Percentiles rank a stretch among this genome's conserved stretches.
Conservation (phyloP, 768 basidiomycete genomes). For the Lanmaoa rubissima region DNA sequence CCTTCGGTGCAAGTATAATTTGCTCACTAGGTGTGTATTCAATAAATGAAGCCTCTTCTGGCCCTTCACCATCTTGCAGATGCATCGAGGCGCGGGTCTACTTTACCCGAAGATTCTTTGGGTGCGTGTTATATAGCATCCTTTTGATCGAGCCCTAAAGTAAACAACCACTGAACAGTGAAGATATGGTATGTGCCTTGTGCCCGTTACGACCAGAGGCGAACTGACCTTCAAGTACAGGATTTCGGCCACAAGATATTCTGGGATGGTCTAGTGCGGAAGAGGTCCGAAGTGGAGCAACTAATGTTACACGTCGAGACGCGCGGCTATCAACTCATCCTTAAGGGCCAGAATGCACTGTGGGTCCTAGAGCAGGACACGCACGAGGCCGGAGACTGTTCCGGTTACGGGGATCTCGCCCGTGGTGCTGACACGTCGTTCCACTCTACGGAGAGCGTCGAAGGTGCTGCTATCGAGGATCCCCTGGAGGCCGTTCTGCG, state of each 20-base stretch:
- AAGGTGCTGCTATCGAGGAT: constrained; percentile 20
- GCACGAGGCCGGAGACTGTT: constrained; percentile 23
- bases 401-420: constrained; percentile 13
- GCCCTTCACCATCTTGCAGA: constrained; percentile 18
- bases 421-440: constrained; percentile 1
- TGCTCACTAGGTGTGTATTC: constrained; percentile 32
- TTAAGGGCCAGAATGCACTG: constrained; percentile 33
- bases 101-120: constrained; percentile 41
- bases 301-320: constrained; percentile 33
- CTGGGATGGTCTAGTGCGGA: constrained; percentile 35
- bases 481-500: constrained; percentile 36
- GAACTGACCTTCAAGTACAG: constrained; percentile 15
- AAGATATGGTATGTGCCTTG: constrained; percentile 22
- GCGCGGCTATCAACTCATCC: constrained; percentile 36
- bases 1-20: constrained; percentile 32
- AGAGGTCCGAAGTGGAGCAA: constrained; percentile 30
- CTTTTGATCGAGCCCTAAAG: background rate
- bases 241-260: constrained; percentile 41
- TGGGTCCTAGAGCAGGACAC: constrained; percentile 35
- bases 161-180: constrained; percentile 1
- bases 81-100: constrained; percentile 39
- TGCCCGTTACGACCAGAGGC: too few relatives aligned
- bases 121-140: constrained; percentile 24
- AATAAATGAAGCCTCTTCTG: background rate
- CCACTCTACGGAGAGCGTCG: constrained; percentile 6